Conservation (phyloP, 2,329 filamentous ascomycete species). For the Trichoderma sp. region DNA sequence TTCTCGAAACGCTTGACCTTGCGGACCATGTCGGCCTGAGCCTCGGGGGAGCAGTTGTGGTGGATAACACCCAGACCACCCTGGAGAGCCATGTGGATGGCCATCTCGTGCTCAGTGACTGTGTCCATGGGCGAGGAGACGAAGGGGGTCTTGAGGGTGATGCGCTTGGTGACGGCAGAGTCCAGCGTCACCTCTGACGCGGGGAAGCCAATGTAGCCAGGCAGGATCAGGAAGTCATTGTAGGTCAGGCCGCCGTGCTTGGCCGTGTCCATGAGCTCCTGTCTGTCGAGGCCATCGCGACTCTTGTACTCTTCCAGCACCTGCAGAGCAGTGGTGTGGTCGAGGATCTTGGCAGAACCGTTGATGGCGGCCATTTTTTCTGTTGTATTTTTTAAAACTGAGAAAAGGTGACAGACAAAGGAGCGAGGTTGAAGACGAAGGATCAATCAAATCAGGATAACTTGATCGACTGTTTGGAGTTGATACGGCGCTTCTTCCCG, state of each 20-base stretch:
- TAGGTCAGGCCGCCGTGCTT: slow-evolving; percentile 94
- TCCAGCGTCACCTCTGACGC: slow-evolving; percentile 88
- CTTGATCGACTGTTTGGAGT: slow-evolving; percentile 43
- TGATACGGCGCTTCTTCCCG: slow-evolving; percentile 57
- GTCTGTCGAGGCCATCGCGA: slow-evolving; percentile 83
- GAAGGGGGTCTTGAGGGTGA: slow-evolving; percentile 94
- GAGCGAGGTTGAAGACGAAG: slow-evolving; percentile 49
- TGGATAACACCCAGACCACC: slow-evolving; percentile 93
- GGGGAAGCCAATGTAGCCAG: slow-evolving; percentile 97
- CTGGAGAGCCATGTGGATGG: slow-evolving; percentile 92
- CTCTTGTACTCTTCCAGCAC: slow-evolving; percentile 79
- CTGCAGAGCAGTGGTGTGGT: slow-evolving; percentile 76
- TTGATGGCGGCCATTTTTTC: slow-evolving; percentile 68
- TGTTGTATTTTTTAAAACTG: background rate
- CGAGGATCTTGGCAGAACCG: slow-evolving; percentile 64
- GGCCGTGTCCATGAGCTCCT: slow-evolving; percentile 87
- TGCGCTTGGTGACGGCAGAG: slow-evolving; percentile 91
- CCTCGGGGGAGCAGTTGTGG: slow-evolving; percentile 98
- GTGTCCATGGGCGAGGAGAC: slow-evolving; percentile 99
- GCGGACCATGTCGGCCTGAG: slow-evolving; percentile 97
- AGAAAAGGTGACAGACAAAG: slow-evolving; percentile 37
- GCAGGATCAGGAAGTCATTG: slow-evolving; percentile 97
- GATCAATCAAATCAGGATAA: slow-evolving; percentile 40
- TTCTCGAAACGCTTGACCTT: slow-evolving; percentile 99
- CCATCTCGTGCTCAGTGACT: slow-evolving; percentile 99